phyloP scores from a whole-genome alignment of 148 eudicot species.

The Rhododendron kiyosumense region DNA sequence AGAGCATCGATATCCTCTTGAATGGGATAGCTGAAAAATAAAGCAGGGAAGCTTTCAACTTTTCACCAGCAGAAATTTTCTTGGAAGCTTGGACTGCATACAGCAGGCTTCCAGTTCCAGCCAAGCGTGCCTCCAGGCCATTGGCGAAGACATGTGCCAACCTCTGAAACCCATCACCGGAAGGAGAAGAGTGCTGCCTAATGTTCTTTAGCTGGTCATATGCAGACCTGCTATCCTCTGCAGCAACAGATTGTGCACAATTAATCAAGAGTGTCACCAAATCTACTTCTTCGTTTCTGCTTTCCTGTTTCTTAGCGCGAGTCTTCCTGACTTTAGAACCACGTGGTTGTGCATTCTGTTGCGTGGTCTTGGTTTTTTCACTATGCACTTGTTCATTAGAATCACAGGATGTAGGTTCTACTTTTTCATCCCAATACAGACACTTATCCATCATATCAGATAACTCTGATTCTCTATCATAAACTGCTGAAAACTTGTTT shows the following conservation, averaged over 20 bases:
- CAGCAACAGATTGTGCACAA: slow-evolving; percentile 59
- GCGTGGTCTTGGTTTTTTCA: not conserved
- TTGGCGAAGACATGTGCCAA: slow-evolving; percentile 35
- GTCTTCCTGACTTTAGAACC: slow-evolving; percentile 21
- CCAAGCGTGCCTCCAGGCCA: slow-evolving; percentile 47
- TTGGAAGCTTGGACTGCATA: slow-evolving; percentile 25
- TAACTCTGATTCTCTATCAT: slow-evolving; percentile 38
- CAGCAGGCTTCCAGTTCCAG: slow-evolving; percentile 37
- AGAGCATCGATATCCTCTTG: slow-evolving; percentile 27
- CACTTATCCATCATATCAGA: slow-evolving; percentile 20
- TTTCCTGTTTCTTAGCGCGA: slow-evolving; percentile 26
- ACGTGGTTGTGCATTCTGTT: slow-evolving; percentile 12
- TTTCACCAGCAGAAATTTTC: slow-evolving; percentile 28
- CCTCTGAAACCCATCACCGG: slow-evolving; percentile 38
- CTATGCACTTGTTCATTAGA: not conserved
- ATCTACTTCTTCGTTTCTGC: slow-evolving; percentile 33
- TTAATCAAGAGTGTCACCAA: slow-evolving; percentile 38
- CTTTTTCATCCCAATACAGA: slow-evolving; percentile 33
- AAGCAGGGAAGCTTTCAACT: slow-evolving; percentile 36
- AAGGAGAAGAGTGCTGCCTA: slow-evolving; percentile 30
- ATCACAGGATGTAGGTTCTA: not conserved
- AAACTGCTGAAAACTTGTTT: slow-evolving; percentile 35
- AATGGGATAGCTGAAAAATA: slow-evolving; percentile 35
- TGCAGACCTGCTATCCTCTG: slow-evolving; percentile 41
- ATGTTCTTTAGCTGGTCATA: slow-evolving; percentile 38